Percentiles rank a stretch among this genome's conserved stretches.
These are phyloP conservation scores for Lichtheimia ornata DNA, from an alignment of 371 early-diverging fungal genomes.

Conservation along the genomic window DNA sequence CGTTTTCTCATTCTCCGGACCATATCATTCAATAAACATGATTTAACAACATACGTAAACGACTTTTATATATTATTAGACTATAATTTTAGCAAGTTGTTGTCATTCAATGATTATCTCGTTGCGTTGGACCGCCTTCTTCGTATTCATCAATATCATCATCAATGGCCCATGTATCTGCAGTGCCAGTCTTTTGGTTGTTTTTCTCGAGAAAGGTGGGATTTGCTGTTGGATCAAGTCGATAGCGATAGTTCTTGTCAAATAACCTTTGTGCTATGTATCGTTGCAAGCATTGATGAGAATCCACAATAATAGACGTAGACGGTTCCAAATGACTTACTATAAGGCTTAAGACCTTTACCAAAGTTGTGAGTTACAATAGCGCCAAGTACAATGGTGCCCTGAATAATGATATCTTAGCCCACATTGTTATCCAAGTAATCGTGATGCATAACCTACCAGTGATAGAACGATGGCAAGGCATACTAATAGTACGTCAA, in stretches of 20 bases:
- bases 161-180: slow-evolving; percentile 23
- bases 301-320: too few species aligned
- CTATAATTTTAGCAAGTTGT: too few species aligned
- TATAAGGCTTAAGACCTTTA: slow-evolving; percentile 44
- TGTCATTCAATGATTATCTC: too few species aligned
- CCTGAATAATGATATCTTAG: slow-evolving; percentile 7
- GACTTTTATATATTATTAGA: too few species aligned
- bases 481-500: slow-evolving; percentile 26
- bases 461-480: slow-evolving; percentile 42
- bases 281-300: background rate
- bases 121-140: background rate
- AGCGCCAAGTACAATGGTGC: slow-evolving; percentile 33
- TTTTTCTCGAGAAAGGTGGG: slow-evolving; percentile 9
- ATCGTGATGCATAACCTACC: slow-evolving; percentile 22
- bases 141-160: slow-evolving; percentile 14
- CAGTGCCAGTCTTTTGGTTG: background rate
- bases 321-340: slow-evolving; percentile 21
- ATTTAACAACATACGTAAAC: too few species aligned
- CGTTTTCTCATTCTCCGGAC: too few species aligned
- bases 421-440: too few species aligned
- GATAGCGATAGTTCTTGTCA: slow-evolving; percentile 18
- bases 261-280: slow-evolving; percentile 22
- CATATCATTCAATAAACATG: too few species aligned
- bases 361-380: slow-evolving; percentile 41
- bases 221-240: slow-evolving; percentile 15